Conservation (phyloP, 1,284 basidiomycete genomes). For the Tylopilus sp. region DNA sequence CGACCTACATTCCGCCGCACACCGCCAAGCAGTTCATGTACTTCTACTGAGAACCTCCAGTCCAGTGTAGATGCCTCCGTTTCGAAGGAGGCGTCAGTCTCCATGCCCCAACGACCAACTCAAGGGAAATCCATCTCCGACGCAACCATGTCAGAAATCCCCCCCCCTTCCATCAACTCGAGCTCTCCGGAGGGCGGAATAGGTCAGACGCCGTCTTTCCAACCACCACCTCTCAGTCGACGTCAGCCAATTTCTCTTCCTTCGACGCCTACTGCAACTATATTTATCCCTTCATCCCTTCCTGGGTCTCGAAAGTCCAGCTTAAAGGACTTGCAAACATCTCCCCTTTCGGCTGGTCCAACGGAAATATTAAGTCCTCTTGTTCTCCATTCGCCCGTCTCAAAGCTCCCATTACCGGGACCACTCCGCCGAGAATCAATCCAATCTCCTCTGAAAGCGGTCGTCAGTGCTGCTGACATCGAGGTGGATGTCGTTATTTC, state of each 20-base stretch:
- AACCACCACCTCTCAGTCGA: constrained; percentile 29
- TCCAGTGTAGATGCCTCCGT: neutral
- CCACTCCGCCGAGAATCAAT: constrained; percentile 25
- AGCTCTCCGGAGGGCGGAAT: constrained; percentile 5
- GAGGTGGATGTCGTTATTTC: constrained; percentile 5
- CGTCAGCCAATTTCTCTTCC: constrained; percentile 31
- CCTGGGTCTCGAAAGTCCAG: constrained; percentile 21
- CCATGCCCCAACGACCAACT: neutral
- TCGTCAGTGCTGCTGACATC: constrained; percentile 11
- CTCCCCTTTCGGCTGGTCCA: constrained; percentile 24
- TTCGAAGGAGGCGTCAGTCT: neutral
- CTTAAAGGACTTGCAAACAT: constrained; percentile 36
- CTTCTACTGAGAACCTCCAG: neutral
- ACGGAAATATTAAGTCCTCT: constrained; percentile 50
- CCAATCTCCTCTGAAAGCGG: constrained; percentile 27
- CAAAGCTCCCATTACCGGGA: constrained; percentile 18
- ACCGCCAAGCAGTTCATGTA: neutral
- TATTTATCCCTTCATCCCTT: constrained; percentile 13
- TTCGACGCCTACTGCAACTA: constrained; percentile 29
- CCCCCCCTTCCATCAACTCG: constrained; percentile 15
- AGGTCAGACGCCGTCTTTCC: constrained; percentile 15
- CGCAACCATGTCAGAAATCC: neutral
- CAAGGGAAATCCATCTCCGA: constrained; percentile 3
- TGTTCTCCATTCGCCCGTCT: constrained; percentile 37
- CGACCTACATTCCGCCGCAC: neutral